Evolutionary conservation across 2,329 filamentous ascomycete genomes (phyloP), one percentile per base, ranked within the genome.

Genomic region (Cytospora schulzeri): DNA sequence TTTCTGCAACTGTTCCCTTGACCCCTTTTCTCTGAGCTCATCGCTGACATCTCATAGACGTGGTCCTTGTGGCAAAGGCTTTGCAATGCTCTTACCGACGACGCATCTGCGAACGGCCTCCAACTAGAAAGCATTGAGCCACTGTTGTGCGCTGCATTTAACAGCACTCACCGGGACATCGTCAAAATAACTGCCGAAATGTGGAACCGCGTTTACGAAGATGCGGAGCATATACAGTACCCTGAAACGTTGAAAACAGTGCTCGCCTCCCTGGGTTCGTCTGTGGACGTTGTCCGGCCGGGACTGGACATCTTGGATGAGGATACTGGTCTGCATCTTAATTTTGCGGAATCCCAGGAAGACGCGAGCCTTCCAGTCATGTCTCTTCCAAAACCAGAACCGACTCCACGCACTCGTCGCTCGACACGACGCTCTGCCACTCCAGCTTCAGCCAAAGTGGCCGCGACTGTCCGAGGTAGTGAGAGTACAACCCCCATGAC

Each of bases 121-220:
- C 79, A 86, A 6, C 79, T 88, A 14, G 78, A 77, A 11, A 73
- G 79, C 1, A 74, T 92, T 3, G 85, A 89, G 68, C 73, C 76
- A 3, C 72, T 89, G 5, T 72, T 89, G 19, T 82, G 80, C 51
- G 81, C 83, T 14, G 84, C 81, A 1, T 89, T 83, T 75, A 83
- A 75, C 68, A 88, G 79, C 78, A 88, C 78, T 74, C 90, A 82
- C 71, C 77, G 72, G 63, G 78, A 74, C 66, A 83, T 79, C 70
- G 91, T 78, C 67, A 87, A 76, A 74, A 80, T 72, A 71, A 77
- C 81, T 22, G 76, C 79, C 45, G 76, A 78, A 28, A 70, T 80
- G 67, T 97, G 92, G 92, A 93, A 93, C 69, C 73, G 76, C 0
- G 83, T 88, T 0, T 92, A 92, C 71, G 87, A 87, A 24, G 77